These are phyloP conservation scores for Backusella morwellensis DNA, from an alignment of 192 early-diverging fungal genomes.

Conservation along the genomic window DNA sequence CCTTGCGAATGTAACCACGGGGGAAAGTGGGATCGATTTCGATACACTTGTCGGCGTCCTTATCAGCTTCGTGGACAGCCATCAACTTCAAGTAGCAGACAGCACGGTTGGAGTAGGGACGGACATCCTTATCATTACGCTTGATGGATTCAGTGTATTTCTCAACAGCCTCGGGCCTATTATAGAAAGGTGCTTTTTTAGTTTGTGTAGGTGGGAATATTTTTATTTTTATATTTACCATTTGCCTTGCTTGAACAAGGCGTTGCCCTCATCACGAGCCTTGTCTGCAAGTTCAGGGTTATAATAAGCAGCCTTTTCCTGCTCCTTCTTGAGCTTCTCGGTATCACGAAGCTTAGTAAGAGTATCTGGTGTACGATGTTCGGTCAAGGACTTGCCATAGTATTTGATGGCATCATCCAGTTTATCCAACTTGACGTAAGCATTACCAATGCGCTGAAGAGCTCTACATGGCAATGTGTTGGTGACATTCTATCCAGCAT, in stretches of 20 bases:
- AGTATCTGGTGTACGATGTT: constrained; percentile 93
- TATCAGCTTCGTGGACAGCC: constrained; percentile 91
- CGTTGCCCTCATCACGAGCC: constrained; percentile 93
- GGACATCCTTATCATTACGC: constrained; percentile 86
- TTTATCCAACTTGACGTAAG: constrained; percentile 80
- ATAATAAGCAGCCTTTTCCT: constrained; percentile 84
- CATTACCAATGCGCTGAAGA: constrained; percentile 86
- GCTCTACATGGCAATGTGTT: constrained; percentile 55
- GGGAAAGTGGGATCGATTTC: constrained; percentile 83
- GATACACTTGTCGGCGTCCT: constrained; percentile 92
- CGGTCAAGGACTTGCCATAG: constrained; percentile 90
- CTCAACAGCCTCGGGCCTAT: constrained; percentile 74
- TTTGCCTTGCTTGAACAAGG: constrained; percentile 85
- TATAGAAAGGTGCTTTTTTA: not conserved
- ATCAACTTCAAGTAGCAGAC: constrained; percentile 94
- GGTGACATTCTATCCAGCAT: not conserved
- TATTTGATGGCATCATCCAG: constrained; percentile 86
- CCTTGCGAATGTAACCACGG: constrained; percentile 96
- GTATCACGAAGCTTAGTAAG: constrained; percentile 84
- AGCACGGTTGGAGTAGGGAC: constrained; percentile 95
- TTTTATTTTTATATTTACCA: constrained; percentile 37
- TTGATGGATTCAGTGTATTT: constrained; percentile 97
- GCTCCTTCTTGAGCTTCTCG: constrained; percentile 79
- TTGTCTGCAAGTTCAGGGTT: constrained; percentile 81
- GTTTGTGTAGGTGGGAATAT: not conserved